Base-by-base conservation (phyloP, 495 filamentous ascomycete species). In the Lepraria neglecta region DNA sequence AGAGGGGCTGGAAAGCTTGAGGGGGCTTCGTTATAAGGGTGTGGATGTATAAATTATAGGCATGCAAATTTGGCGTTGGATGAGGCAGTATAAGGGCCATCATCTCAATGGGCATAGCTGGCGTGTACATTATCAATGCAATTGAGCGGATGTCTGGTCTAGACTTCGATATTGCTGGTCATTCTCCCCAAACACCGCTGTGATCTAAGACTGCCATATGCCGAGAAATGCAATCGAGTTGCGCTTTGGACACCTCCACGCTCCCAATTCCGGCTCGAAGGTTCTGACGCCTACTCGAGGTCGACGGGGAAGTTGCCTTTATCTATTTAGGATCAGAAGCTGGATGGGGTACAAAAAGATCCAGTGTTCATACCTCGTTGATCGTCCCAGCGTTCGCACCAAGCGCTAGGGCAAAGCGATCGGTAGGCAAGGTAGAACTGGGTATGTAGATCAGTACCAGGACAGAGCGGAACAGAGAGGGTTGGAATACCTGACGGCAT, bases 341-440 rank as follows among this genome's bases (percentile, higher is more conserved):
- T 19, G 12, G 10, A 38, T 2, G 43, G 48, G 46, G 1, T 19
- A 43, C 19, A 7, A 10, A 38, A 58, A 24, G 64, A 56, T 43
- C 56, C 58, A 64, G 40, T 31, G 48, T 19, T 28, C 88, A 68
- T 82, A 96, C 92, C 91, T 75, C 92, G 86, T 80, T 97, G 95
- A 68, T 89, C 87, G 75, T 99, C 95, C 95, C 95, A 99, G 74
- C 92, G 83, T 77, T 89, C 82, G 69, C 87, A 87, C 95, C 95
- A 99, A 69, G 84, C 80, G 76, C 88, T 94, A 65, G 95, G 94
- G 85, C 95, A 99, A 63, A 99, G 87, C 67, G 95, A 94, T 70
- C 90, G 85, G 82, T 94, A 99, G 60, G 95, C 90, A 68, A 92
- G 84, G 79, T 83, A 89, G 83, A 99, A 99, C 94, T 97, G 60